Conservation (phyloP, 768 basidiomycete species). For the Pleurotus ostreatus region DNA sequence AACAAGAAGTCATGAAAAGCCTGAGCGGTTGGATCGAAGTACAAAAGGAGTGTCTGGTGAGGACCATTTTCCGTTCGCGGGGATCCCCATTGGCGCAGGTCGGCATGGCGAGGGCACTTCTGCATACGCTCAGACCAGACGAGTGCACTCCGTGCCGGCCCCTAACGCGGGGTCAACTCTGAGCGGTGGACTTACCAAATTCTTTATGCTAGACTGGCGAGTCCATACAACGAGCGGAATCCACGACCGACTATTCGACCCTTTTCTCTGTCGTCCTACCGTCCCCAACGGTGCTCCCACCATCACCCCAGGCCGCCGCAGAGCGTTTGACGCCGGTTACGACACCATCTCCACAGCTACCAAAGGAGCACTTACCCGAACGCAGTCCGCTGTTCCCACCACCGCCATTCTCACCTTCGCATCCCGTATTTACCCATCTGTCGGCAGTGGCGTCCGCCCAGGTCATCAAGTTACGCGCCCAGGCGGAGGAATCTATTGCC, state of each 20-base stretch:
- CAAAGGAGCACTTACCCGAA: constrained; percentile 42
- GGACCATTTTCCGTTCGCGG: constrained; percentile 23
- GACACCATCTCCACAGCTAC: constrained; percentile 22
- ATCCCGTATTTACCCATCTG: constrained; percentile 66
- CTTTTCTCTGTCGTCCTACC: constrained; percentile 46
- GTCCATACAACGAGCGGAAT: constrained; percentile 28
- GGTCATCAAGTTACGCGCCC: constrained; percentile 50
- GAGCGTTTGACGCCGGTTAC: constrained; percentile 6
- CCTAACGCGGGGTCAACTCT: too few relatives aligned
- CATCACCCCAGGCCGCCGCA: constrained; percentile 18
- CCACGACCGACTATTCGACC: constrained; percentile 40
- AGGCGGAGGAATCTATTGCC: constrained; percentile 56
- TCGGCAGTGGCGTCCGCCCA: constrained; percentile 50
- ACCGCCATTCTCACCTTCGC: constrained; percentile 72
- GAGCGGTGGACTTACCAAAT: too few relatives aligned
- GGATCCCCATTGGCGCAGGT: neutral
- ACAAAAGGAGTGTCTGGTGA: constrained; percentile 60
- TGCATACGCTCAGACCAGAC: neutral
- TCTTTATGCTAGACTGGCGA: constrained; percentile 30
- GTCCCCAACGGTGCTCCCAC: constrained; percentile 13
- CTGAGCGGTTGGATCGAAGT: constrained; percentile 73
- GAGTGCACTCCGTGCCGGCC: too few relatives aligned
- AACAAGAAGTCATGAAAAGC: constrained; percentile 67
- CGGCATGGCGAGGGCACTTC: neutral
- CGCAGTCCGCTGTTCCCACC: constrained; percentile 66